Conservation (phyloP, 768 basidiomycete species). For the Mrakia gelida region DNA sequence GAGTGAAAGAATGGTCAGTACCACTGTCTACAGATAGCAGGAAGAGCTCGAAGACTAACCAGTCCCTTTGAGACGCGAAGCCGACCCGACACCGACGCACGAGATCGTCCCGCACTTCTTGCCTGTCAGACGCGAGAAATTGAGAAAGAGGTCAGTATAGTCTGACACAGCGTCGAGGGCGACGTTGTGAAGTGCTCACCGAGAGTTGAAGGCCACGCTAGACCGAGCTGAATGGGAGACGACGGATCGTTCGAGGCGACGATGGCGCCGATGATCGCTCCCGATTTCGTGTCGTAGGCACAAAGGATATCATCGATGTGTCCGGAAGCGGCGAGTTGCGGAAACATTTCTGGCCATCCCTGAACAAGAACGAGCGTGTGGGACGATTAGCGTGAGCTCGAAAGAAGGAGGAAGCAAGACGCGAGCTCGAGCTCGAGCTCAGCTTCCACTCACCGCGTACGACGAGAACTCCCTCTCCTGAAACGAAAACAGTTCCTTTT, state of each 20-base stretch:
- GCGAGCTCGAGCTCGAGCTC: background rate
- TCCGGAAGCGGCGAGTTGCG: background rate
- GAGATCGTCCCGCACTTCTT: slow-evolving; percentile 10
- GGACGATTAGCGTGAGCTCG: background rate
- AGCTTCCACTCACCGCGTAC: background rate
- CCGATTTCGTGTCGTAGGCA: slow-evolving; percentile 4
- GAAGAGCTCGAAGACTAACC: background rate
- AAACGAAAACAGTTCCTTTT: background rate
- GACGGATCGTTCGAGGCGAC: background rate
- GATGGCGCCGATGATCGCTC: slow-evolving; percentile 5
- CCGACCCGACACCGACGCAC: slow-evolving; percentile 4
- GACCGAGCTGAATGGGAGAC: background rate
- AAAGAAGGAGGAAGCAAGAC: background rate
- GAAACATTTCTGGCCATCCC: background rate
- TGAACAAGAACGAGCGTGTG: background rate
- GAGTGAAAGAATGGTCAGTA: no score
- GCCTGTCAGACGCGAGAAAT: background rate
- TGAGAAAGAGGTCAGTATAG: background rate
- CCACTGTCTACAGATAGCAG: no score
- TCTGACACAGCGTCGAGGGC: no score
- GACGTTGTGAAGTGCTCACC: background rate
- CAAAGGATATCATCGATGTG: slow-evolving; percentile 15
- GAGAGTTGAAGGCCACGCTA: background rate
- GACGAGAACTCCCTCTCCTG: slow-evolving; percentile 5
- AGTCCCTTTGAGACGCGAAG: background rate